Conservation (phyloP, 2,329 filamentous ascomycete species). For the Pseudogymnoascus sp. region DNA sequence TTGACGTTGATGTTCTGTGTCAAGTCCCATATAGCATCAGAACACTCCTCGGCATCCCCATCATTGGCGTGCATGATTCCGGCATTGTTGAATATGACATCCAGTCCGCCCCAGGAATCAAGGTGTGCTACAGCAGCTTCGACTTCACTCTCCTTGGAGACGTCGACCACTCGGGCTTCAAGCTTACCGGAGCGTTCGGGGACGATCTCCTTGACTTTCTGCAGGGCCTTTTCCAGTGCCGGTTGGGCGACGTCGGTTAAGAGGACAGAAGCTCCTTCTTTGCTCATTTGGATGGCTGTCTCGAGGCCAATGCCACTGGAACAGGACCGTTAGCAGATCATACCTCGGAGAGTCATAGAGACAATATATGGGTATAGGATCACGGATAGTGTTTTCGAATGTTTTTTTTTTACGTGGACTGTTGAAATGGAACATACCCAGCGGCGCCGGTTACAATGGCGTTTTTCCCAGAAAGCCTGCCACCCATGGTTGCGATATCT, state of each 20-base stretch:
- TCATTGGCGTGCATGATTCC: conserved; percentile 70
- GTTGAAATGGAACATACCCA: conserved; percentile 41
- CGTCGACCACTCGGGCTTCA: conserved; percentile 49
- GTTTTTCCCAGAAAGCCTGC: conserved; percentile 30
- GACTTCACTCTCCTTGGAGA: conserved; percentile 60
- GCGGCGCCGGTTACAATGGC: conserved; percentile 58
- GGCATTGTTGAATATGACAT: conserved; percentile 73
- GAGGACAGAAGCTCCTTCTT: conserved; percentile 62
- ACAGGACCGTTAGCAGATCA: neutral
- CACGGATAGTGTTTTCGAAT: neutral
- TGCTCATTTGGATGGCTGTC: conserved; percentile 62
- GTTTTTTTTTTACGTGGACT: neutral
- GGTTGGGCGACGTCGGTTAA: conserved; percentile 61
- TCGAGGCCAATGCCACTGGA: conserved; percentile 64
- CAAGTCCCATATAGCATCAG: conserved; percentile 68
- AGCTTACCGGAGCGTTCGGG: conserved; percentile 42
- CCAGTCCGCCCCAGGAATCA: conserved; percentile 62
- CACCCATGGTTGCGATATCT: conserved; percentile 16
- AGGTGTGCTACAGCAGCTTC: conserved; percentile 52
- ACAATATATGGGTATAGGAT: no score
- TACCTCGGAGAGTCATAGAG: no score
- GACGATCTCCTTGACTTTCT: conserved; percentile 51
- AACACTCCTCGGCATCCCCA: conserved; percentile 55
- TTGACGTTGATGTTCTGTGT: conserved; percentile 72
- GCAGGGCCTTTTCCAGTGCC: conserved; percentile 52